Base-by-base conservation (phyloP, 2,329 filamentous ascomycete species). In the Drechslerella dactyloides region DNA sequence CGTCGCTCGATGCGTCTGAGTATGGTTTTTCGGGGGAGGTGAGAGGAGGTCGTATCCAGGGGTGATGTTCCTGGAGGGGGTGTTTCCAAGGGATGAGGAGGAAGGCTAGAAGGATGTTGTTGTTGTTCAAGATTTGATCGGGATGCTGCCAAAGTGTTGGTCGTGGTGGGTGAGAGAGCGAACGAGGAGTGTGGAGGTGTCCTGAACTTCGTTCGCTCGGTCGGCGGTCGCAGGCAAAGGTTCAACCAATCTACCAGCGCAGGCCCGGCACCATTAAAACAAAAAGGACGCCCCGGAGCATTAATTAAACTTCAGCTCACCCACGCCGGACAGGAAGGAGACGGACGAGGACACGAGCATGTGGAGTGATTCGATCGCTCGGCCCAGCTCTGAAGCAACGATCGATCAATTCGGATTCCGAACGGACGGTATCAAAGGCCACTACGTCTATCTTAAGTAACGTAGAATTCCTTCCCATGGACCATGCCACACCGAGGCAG, bases 1-100 rank as follows among this genome's bases (percentile, higher is more conserved):
- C 42, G 42, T 48, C 54, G 55, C 82, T 75, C 74, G 76, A 74
- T 59, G 74, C 70, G 54, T 59, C 27, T 52, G 46, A 66, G 56
- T 62, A 48, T 56, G 35, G 37, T 59, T 73, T 57, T 70, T 65
- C 27, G 27, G 27, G 27, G 8, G 64, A 35, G 59, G 58, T 48
- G 65, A 62, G 57, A 30, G 73, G 62, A 46, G 19, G 56, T 64
- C 40, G 53, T 57, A 64, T 69, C 56, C 62, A 66, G 50, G 58
- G 70, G 46, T 40, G 48, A 42, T 60, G 17, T 44, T 48, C 44
- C 17, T 48, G 21, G 72, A 55, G 64, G 55, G 58, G 57, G 55
- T 33, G 55, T 50, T 72, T 65, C 60, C 60, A 60, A 72, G 68
- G 60, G 68, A 65, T 65, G 68, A 27, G 56, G 54, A 58, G 57